Evolutionary conservation across 1,139 yeast genomes (phyloP).

Genomic region (Pichia sp.): DNA sequence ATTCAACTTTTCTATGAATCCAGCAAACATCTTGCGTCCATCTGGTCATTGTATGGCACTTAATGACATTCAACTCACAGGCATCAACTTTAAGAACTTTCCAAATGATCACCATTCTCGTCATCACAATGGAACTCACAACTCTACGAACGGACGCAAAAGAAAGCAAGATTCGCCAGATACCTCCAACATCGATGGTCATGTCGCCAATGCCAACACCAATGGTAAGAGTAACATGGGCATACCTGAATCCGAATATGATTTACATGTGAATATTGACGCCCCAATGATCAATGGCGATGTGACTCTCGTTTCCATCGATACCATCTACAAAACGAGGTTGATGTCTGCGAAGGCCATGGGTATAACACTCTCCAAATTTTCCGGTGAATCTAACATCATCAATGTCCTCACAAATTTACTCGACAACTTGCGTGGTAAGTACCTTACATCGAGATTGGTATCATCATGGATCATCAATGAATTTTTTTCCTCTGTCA

Average conservation of each 20-base stretch:
- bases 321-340: constrained; percentile 68
- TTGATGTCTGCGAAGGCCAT: constrained; percentile 69
- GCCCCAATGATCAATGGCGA: constrained; percentile 92
- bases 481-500: constrained; percentile 52
- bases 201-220: constrained; percentile 7
- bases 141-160: constrained; percentile 7
- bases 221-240: constrained; percentile 15
- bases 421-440: constrained; percentile 34
- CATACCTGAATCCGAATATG: constrained; percentile 51
- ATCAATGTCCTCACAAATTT: constrained; percentile 13
- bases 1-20: constrained; percentile 79
- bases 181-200: constrained; percentile 11
- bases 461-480: constrained; percentile 63
- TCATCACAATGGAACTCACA: constrained; percentile 6
- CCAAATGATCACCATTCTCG: neutral
- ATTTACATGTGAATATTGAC: constrained; percentile 73
- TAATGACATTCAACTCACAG: constrained; percentile 22
- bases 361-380: constrained; percentile 60
- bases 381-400: constrained; percentile 29
- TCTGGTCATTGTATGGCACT: constrained; percentile 53
- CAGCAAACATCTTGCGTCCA: constrained; percentile 67
- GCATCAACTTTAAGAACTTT: constrained; percentile 23
- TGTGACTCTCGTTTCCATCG: constrained; percentile 74
- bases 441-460: constrained; percentile 77
- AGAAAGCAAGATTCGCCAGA: constrained; percentile 17